Base-by-base conservation (phyloP, 371 early-diverging fungal species). In the Saksenaea oblongispora region DNA sequence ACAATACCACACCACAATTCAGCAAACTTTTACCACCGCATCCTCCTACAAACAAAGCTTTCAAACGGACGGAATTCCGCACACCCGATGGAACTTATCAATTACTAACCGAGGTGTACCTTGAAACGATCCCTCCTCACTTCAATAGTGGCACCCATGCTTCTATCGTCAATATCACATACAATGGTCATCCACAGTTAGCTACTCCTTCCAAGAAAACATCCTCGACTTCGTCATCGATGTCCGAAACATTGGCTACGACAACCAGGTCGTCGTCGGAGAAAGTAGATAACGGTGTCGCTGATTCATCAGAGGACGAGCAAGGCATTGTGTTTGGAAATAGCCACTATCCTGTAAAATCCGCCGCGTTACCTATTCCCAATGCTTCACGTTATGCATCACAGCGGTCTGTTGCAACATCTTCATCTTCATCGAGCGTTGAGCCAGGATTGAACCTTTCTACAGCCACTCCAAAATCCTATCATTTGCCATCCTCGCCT, bases 21-120 rank as follows among this genome's bases (percentile, higher is more conserved):
- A 47, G 51, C 34, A 63, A 60, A 56, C 47, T 67, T 56, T 28
- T 65, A 13, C 64, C 54, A 51, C 75, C 73, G 17, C 73, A 65
- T 64, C 82, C 82, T 35, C 76, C 79, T 0, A 75, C 74, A 26
- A 75, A 79, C 63, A 77, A 77, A 63, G 78, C 79, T 5, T 82
- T 82, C 22, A 66, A 65, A 53, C 74, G 76, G 37, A 70, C 56
- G 22, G 73, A 76, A 55, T 80, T 88, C 62, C 72, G 76, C 44
- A 81, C 85, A 15, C 80, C 85, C 17, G 87, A 87, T 61, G 87
- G 87, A 10, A 71, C 65, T 24, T 87, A 84, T 58, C 74, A 72
- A 34, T 68, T 87, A 31, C 66, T 71, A 24, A 80, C 83, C 66
- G 84, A 83, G 56, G 76, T 83, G 26, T 74, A 71, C 58, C 63